Evolutionary conservation across 2,329 filamentous ascomycete genomes (phyloP), one percentile per base, ranked within the genome.

Genomic region (Neofusicoccum parvum): DNA sequence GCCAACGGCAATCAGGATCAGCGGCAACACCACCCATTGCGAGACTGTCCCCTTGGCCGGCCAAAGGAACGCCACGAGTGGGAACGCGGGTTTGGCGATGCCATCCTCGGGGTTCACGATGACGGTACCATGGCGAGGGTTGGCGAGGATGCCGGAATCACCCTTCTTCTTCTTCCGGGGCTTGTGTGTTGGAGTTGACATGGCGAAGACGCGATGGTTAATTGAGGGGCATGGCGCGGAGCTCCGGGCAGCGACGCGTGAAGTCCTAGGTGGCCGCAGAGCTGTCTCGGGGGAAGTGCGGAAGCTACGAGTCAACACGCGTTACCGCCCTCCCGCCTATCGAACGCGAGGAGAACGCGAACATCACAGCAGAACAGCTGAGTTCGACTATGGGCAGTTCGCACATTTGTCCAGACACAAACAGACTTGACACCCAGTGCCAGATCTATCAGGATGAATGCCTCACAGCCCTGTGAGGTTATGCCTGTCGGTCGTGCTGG

Each of bases 51-150:
- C 90, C 69, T 94, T 90, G 23, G 93, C 91, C 59, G 94, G 93
- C 92, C 94, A 97, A 59, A 99, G 86, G 74, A 99, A 94, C n/a
- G 94, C 90, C 1, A 92, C 93, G 23, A 99, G 85, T 46, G 95
- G 94, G 74, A 97, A 98, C 3, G 92, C 87, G 37, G 94, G 94
- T 48, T 77, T 78, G 65, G 82, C 78, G 56, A 77, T 76, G 49
- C 76, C 76, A 5, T 77, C 66, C 67, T 84, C 80, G 66, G 82
- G 66, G 50, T 76, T 73, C 20, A 56, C 36, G 32, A 53, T 14
- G 65, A 82, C 74, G 3, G 80, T 80, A 41, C 80, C 81, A 72
- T 82, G 76, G 69, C 72, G 75, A 7, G 78, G 72, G 65, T 76
- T 72, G 65, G 76, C 76, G 67, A 76, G 74, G 36, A 73, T 75